Evolutionary conservation across 257 asterid species (phyloP).

Genomic region (Solanum commersonii): DNA sequence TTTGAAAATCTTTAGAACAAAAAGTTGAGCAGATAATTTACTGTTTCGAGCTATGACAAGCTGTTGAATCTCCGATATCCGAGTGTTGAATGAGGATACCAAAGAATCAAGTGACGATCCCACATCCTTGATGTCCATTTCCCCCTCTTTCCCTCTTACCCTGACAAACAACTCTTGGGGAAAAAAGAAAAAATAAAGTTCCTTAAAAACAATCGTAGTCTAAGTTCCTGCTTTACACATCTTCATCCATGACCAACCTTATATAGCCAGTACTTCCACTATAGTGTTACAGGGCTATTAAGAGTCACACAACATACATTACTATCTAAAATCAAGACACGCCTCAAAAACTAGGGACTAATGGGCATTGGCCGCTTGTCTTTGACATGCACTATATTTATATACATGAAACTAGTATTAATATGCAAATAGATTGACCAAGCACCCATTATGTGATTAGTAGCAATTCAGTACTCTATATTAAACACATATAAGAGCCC

Average conservation of each 20-base stretch:
- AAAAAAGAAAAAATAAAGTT: neutral
- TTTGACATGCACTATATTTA: neutral
- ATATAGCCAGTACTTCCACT: neutral
- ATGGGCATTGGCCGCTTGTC: neutral
- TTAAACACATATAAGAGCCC: neutral
- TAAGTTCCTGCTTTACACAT: neutral
- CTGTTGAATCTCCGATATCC: slow-evolving; percentile 72
- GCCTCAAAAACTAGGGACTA: neutral
- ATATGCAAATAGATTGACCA: neutral
- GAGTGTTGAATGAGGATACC: slow-evolving; percentile 73
- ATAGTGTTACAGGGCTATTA: neutral
- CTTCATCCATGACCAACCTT: neutral
- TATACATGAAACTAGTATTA: neutral
- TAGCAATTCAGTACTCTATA: neutral
- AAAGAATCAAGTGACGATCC: slow-evolving; percentile 70
- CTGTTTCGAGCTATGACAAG: slow-evolving; percentile 94
- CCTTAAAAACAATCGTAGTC: neutral
- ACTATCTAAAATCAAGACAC: neutral
- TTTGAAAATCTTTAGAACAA: neutral
- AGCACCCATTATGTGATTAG: neutral
- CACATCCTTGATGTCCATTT: slow-evolving; percentile 66
- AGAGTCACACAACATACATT: neutral
- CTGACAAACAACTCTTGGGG: neutral
- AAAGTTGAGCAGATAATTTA: slow-evolving; percentile 6
- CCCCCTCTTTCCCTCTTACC: neutral